These are phyloP conservation scores for Vitis hybrid DNA, from an alignment of 177 flowering plant genomes.

Conservation along the genomic window DNA sequence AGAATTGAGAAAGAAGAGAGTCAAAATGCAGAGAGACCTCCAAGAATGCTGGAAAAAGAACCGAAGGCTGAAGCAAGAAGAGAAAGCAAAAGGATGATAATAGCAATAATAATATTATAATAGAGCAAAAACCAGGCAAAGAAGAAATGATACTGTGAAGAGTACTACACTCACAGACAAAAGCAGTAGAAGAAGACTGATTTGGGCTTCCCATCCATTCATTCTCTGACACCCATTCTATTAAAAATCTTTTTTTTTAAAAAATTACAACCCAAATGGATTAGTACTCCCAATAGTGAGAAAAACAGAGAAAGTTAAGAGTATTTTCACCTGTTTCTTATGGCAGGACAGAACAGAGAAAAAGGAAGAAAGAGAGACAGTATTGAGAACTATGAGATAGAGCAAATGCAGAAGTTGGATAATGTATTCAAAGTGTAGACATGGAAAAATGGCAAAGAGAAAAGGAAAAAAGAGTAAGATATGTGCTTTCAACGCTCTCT, in stretches of 20 bases:
- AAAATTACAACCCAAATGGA: background rate
- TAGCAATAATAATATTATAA: background rate
- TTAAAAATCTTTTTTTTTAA: slow-evolving; percentile 18
- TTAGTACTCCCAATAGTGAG: slow-evolving; percentile 3
- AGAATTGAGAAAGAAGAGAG: background rate
- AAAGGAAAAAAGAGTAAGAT: slow-evolving; percentile 10
- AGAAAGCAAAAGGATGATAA: background rate
- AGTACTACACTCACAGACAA: slow-evolving; percentile 34
- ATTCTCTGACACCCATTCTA: slow-evolving; percentile 50
- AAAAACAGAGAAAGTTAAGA: background rate
- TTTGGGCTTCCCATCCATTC: slow-evolving; percentile 42
- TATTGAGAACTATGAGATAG: slow-evolving; percentile 8
- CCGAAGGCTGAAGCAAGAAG: background rate
- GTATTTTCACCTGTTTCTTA: slow-evolving; percentile 7
- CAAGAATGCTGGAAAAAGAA: background rate
- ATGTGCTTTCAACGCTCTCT: background rate
- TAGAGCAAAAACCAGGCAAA: background rate
- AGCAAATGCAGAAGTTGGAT: slow-evolving; percentile 17
- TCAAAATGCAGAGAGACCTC: slow-evolving; percentile 1
- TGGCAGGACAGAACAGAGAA: slow-evolving; percentile 6
- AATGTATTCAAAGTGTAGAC: slow-evolving; percentile 1
- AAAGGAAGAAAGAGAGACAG: background rate
- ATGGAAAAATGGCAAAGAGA: background rate
- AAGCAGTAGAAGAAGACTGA: slow-evolving; percentile 27
- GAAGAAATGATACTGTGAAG: too few species aligned